phyloP scores from a whole-genome alignment of 108 stramenopile species.

The Nitzschia sp. region DNA sequence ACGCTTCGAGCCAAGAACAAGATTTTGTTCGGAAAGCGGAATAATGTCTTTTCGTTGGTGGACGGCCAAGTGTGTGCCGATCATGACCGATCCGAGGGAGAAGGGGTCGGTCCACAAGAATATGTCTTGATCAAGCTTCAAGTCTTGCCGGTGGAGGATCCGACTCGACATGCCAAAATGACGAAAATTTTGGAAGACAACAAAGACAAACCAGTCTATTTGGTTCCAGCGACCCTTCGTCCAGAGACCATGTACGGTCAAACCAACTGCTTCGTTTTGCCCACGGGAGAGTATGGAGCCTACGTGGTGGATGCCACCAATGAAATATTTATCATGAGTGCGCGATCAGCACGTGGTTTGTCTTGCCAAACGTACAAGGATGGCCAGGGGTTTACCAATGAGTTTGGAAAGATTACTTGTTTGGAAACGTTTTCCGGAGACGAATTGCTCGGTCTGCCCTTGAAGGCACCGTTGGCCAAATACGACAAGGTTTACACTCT shows the following conservation, averaged over 20 bases:
- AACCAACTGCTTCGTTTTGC: constrained; percentile 99
- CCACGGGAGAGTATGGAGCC: constrained; percentile 96
- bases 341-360: constrained; percentile 87
- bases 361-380: constrained; percentile 87
- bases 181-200: constrained; percentile 53
- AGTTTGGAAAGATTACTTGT: constrained; percentile 82
- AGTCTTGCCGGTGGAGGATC: constrained; percentile 87
- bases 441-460: constrained; percentile 93
- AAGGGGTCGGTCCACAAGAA: constrained; percentile 98
- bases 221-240: constrained; percentile 97
- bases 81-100: constrained; percentile 96
- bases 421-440: constrained; percentile 84
- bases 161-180: constrained; percentile 72
- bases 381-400: constrained; percentile 73
- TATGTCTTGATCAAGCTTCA: constrained; percentile 96
- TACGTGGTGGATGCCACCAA: constrained; percentile 88
- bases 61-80: constrained; percentile 99
- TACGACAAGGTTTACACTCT: constrained; percentile 96
- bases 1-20: constrained; percentile 75
- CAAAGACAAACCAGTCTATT: constrained; percentile 62
- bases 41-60: constrained; percentile 92
- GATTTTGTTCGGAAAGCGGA: constrained; percentile 93
- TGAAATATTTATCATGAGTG: constrained; percentile 92
- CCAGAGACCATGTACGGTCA: constrained; percentile 99
- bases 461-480: constrained; percentile 91